A percentile compares a stretch with the other conserved stretches of the same genome.
Conservation (phyloP, 163 green algal species). For the Scenedesmus sp. region DNA sequence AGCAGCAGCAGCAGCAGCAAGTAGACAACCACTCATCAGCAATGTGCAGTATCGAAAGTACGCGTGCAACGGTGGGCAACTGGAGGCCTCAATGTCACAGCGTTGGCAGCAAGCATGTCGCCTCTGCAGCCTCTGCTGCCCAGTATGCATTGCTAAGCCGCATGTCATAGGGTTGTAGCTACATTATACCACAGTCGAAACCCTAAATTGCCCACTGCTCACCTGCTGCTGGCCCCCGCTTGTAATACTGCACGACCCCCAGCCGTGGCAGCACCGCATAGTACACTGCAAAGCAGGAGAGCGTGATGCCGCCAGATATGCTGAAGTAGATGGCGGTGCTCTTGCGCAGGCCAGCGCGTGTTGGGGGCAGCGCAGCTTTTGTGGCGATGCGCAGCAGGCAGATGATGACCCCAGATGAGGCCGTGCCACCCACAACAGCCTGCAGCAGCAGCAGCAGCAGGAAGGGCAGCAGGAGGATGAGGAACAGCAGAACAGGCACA, state of each 20-base stretch:
- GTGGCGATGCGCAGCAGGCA: conserved; percentile 77
- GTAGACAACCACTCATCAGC: too few relatives aligned
- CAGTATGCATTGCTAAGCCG: too few relatives aligned
- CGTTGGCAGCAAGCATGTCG: too few relatives aligned
- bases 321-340: conserved; percentile 77
- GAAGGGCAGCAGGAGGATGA: too few relatives aligned
- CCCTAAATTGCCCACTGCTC: not conserved
- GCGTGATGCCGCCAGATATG: conserved; percentile 56
- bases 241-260: conserved; percentile 40
- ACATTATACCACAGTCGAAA: not conserved
- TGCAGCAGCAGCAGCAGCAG: conserved; percentile 45
- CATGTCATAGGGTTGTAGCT: too few relatives aligned
- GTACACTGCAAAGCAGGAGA: conserved; percentile 64
- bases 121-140: too few relatives aligned
- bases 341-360: conserved; percentile 60
- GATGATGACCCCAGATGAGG: conserved; percentile 76
- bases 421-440: conserved; percentile 78
- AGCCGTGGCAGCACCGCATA: conserved; percentile 62
- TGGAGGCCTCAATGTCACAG: too few relatives aligned
- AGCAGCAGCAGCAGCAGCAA: not conserved
- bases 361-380: conserved; percentile 73
- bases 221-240: not conserved
- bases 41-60: too few relatives aligned
- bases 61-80: too few relatives aligned
- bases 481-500: not conserved